Evolutionary conservation across 1,284 basidiomycete species (phyloP).

Genomic region (Tetrapyrgos nigripes): DNA sequence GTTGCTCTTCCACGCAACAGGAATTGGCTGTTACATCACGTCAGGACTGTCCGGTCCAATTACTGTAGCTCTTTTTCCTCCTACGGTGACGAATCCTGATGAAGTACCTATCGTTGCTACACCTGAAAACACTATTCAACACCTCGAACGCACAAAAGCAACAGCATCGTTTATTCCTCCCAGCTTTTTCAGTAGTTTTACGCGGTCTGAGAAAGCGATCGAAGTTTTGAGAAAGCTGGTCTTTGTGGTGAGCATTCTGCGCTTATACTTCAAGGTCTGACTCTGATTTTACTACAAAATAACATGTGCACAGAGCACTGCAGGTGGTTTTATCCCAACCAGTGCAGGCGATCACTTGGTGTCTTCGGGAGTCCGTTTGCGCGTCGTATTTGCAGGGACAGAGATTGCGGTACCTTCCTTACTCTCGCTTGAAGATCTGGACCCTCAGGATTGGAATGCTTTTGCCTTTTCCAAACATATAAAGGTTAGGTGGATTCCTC

Average conservation of each 20-base stretch:
- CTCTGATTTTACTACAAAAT: background rate
- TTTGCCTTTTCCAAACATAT: slow-evolving; percentile 26
- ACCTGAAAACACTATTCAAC: slow-evolving; percentile 39
- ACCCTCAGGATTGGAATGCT: slow-evolving; percentile 36
- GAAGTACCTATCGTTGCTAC: slow-evolving; percentile 30
- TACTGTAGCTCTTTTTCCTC: slow-evolving; percentile 36
- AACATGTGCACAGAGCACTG: slow-evolving; percentile 28
- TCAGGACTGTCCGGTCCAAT: slow-evolving; percentile 27
- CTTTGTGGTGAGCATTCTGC: slow-evolving; percentile 31
- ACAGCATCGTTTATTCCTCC: slow-evolving; percentile 39
- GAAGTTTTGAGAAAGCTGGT: slow-evolving; percentile 29
- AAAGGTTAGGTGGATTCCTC: slow-evolving; percentile 32
- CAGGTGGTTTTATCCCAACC: too few species aligned
- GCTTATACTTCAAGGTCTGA: background rate
- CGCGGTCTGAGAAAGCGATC: slow-evolving; percentile 31
- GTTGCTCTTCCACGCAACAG: slow-evolving; percentile 42
- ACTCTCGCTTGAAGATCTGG: slow-evolving; percentile 17
- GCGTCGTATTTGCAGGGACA: slow-evolving; percentile 35
- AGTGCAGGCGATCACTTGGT: slow-evolving; percentile 35
- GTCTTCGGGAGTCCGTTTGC: slow-evolving; percentile 30
- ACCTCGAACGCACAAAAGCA: slow-evolving; percentile 30
- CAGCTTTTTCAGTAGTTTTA: slow-evolving; percentile 40
- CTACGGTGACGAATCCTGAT: slow-evolving; percentile 25
- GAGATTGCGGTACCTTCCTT: slow-evolving; percentile 30
- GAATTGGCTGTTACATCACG: slow-evolving; percentile 33